phyloP scores from a whole-genome alignment of 192 early-diverging fungal genomes.

The Chytriomyces sp. region DNA sequence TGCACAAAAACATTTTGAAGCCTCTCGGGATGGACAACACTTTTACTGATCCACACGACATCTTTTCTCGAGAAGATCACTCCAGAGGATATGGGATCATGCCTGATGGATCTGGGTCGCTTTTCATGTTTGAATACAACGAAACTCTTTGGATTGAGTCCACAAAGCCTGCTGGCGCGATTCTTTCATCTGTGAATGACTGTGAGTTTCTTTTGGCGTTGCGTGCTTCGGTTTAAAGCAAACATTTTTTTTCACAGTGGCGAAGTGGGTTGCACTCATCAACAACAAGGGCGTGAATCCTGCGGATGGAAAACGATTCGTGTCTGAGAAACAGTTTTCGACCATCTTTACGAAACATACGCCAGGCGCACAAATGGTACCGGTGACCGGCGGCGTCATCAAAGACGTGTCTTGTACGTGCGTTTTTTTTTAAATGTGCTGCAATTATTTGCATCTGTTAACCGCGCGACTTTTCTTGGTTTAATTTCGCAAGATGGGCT shows the following conservation, averaged over 20 bases:
- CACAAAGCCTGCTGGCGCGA: conserved; percentile 18
- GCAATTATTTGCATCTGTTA: neutral
- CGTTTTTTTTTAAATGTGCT: neutral
- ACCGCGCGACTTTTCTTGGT: neutral
- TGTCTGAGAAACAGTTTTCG: neutral
- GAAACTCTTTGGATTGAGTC: neutral
- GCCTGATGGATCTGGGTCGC: neutral
- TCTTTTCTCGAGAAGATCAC: neutral
- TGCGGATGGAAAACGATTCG: conserved; percentile 3
- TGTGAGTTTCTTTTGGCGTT: neutral
- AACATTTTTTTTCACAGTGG: neutral
- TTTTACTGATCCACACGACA: neutral
- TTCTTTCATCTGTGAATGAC: neutral
- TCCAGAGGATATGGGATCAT: neutral
- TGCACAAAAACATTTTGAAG: conserved; percentile 8
- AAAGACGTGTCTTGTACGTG: neutral
- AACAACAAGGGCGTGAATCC: neutral
- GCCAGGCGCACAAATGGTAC: neutral
- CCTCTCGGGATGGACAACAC: conserved; percentile 22
- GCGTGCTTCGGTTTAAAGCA: neutral
- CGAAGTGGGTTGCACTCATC: conserved; percentile 24
- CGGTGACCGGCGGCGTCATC: neutral
- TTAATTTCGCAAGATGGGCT: conserved; percentile 2
- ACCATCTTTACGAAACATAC: conserved; percentile 3
- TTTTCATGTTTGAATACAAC: neutral